These are phyloP conservation scores for Neurospora sp. DNA, from an alignment of 2,329 filamentous ascomycete species.

Conservation along the genomic window DNA sequence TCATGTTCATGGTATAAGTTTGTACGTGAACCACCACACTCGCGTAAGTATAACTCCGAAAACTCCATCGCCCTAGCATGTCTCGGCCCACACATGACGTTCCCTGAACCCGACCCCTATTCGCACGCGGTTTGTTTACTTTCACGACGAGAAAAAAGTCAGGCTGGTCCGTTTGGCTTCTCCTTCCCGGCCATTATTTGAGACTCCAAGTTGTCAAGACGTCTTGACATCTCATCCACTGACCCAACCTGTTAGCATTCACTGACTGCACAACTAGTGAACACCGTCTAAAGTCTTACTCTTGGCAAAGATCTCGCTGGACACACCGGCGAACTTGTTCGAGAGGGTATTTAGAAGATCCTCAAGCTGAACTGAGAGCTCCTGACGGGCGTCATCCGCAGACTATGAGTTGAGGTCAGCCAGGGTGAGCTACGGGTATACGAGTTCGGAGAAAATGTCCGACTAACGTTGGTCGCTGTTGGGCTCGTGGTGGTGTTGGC, in stretches of 20 bases:
- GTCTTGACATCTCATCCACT: constrained; percentile 93
- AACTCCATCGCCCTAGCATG: constrained; percentile 3
- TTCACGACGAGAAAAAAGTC: neutral
- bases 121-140: neutral
- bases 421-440: neutral
- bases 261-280: neutral
- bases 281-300: constrained; percentile 44
- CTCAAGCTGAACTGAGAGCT: constrained; percentile 72
- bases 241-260: neutral
- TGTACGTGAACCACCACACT: neutral
- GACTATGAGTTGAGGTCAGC: constrained; percentile 18
- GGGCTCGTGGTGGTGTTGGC: neutral
- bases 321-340: constrained; percentile 76
- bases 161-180: constrained; percentile 7
- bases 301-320: constrained; percentile 80
- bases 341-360: constrained; percentile 77
- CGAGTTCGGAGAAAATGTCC: neutral
- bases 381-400: constrained; percentile 42
- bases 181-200: constrained; percentile 52
- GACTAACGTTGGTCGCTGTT: neutral
- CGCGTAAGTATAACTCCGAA: neutral
- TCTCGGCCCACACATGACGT: neutral
- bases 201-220: constrained; percentile 74
- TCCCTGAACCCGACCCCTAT: neutral
- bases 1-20: neutral